Percentiles rank a stretch among this genome's conserved stretches.
phyloP scores from a whole-genome alignment of 805 yeast genomes.

The Wickerhamomyces xylosicus region DNA sequence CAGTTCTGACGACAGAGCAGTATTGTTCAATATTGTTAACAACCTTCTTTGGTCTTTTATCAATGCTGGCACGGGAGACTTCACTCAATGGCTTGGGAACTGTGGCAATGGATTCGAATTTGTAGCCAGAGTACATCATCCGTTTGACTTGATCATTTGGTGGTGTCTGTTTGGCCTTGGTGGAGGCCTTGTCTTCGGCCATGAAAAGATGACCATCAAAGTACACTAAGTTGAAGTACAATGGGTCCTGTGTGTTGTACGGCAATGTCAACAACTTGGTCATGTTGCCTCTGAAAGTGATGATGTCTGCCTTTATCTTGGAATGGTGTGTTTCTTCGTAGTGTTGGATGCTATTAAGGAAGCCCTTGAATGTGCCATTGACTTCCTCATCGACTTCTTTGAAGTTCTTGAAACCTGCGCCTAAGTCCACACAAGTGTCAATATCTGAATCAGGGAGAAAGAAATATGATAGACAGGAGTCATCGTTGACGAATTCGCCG shows the following conservation, averaged over 20 bases:
- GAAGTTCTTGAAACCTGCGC: slow-evolving; percentile 54
- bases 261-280: slow-evolving; percentile 63
- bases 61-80: slow-evolving; percentile 56
- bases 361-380: slow-evolving; percentile 47
- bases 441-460: slow-evolving; percentile 70
- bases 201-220: slow-evolving; percentile 73
- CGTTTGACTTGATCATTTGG: slow-evolving; percentile 20
- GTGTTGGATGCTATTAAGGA: slow-evolving; percentile 42
- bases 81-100: slow-evolving; percentile 67
- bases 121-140: slow-evolving; percentile 63
- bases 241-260: slow-evolving; percentile 41
- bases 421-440: slow-evolving; percentile 53
- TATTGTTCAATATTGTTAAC: slow-evolving; percentile 74
- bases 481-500: slow-evolving; percentile 41
- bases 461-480: slow-evolving; percentile 53
- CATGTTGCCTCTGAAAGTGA: slow-evolving; percentile 83
- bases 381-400: slow-evolving; percentile 42
- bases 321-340: slow-evolving; percentile 38
- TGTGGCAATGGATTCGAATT: slow-evolving; percentile 75
- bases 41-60: slow-evolving; percentile 44
- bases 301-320: slow-evolving; percentile 49
- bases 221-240: slow-evolving; percentile 52
- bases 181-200: slow-evolving; percentile 25
- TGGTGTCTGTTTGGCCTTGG: slow-evolving; percentile 16
- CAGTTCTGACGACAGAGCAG: slow-evolving; percentile 72